Evolutionary conservation across 495 filamentous ascomycete genomes (phyloP).

Genomic region (Patellaria atrata): DNA sequence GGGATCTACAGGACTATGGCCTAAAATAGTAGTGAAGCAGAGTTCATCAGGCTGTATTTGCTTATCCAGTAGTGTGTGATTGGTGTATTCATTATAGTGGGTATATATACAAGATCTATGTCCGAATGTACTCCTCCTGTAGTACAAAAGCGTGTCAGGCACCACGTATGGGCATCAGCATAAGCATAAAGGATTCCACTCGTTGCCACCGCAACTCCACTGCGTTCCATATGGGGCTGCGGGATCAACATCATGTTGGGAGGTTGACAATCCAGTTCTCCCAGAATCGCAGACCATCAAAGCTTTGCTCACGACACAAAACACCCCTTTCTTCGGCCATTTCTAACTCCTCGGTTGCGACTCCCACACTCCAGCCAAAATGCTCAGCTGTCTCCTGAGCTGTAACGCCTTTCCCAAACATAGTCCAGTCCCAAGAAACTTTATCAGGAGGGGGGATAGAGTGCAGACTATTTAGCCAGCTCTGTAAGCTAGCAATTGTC

Average conservation of each 20-base stretch:
- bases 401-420: conserved; percentile 72
- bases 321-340: conserved; percentile 47
- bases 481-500: conserved; percentile 59
- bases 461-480: conserved; percentile 65
- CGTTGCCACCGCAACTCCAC: too few relatives aligned
- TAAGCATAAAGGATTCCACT: too few relatives aligned
- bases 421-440: conserved; percentile 56
- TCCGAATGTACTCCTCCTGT: too few relatives aligned
- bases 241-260: conserved; percentile 1
- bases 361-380: conserved; percentile 98
- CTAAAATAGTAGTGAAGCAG: too few relatives aligned
- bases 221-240: too few relatives aligned
- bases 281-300: conserved; percentile 31
- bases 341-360: conserved; percentile 86
- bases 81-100: too few relatives aligned
- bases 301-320: conserved; percentile 28
- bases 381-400: conserved; percentile 77
- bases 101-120: too few relatives aligned
- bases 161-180: too few relatives aligned
- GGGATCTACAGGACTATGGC: too few relatives aligned
- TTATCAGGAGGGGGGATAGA: conserved; percentile 46
- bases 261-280: conserved; percentile 26
- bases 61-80: too few relatives aligned
- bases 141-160: too few relatives aligned
- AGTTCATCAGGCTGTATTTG: too few relatives aligned